Percentiles rank a stretch among this genome's conserved stretches.
Conservation (phyloP, 2,329 filamentous ascomycete species). For the Rutstroemia sp. region DNA sequence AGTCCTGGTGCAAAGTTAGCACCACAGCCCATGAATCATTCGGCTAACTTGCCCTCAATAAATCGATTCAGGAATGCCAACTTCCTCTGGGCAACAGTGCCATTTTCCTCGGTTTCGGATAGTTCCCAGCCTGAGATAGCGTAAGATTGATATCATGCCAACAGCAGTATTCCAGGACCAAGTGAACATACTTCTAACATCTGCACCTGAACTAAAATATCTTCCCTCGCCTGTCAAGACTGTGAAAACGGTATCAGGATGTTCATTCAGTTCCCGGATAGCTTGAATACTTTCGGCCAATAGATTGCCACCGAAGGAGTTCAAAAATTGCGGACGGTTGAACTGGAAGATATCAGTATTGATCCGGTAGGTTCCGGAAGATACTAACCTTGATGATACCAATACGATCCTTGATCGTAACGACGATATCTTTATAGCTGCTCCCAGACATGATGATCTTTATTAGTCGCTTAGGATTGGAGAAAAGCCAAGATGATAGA, state of each 20-base stretch:
- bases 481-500: background rate
- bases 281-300: slow-evolving; percentile 36
- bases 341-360: slow-evolving; percentile 37
- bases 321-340: slow-evolving; percentile 41
- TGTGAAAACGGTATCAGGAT: slow-evolving; percentile 42
- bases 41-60: slow-evolving; percentile 11
- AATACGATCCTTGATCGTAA: slow-evolving; percentile 36
- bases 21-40: background rate
- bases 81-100: slow-evolving; percentile 23
- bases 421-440: slow-evolving; percentile 36
- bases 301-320: slow-evolving; percentile 40
- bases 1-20: slow-evolving; percentile 13
- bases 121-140: too few relatives aligned
- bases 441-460: slow-evolving; percentile 11
- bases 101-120: slow-evolving; percentile 5
- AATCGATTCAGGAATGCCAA: slow-evolving; percentile 19
- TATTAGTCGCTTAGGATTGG: background rate
- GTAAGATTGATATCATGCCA: background rate
- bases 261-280: slow-evolving; percentile 36
- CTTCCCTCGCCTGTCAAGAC: slow-evolving; percentile 42
- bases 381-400: slow-evolving; percentile 36
- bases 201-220: slow-evolving; percentile 43
- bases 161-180: background rate
- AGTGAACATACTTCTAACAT: slow-evolving; percentile 33
- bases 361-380: background rate